Conservation (phyloP, 805 yeast species). For the Pichia phayaonensis region DNA sequence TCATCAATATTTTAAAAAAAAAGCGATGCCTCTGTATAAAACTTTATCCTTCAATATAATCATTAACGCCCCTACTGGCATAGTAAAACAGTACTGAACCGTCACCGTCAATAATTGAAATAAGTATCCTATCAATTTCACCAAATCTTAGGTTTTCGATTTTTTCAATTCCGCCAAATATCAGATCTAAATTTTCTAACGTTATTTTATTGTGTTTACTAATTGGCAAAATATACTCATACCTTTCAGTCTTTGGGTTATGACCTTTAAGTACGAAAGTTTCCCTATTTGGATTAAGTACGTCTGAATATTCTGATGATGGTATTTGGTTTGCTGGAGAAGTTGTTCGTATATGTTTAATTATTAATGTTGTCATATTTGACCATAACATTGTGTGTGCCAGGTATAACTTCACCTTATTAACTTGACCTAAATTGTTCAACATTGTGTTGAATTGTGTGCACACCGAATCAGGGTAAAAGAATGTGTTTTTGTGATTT, state of each 20-base stretch:
- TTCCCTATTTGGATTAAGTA: background rate
- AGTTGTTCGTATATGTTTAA: background rate
- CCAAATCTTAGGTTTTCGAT: slow-evolving; percentile 13
- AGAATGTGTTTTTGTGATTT: background rate
- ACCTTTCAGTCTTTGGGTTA: slow-evolving; percentile 5
- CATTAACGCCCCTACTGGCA: slow-evolving; percentile 56
- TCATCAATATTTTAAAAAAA: background rate
- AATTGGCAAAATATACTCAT: slow-evolving; percentile 33
- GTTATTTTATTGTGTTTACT: slow-evolving; percentile 25
- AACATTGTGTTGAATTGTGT: background rate
- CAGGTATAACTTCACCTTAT: slow-evolving; percentile 36
- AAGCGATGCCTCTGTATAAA: background rate
- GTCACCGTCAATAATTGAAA: slow-evolving; percentile 55
- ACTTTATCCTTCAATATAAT: background rate
- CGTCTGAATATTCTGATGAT: background rate
- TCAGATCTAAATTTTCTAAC: slow-evolving; percentile 31
- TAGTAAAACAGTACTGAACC: slow-evolving; percentile 67
- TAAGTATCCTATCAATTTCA: slow-evolving; percentile 36
- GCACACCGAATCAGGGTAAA: background rate
- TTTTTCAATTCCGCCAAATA: slow-evolving; percentile 30
- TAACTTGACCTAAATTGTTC: slow-evolving; percentile 16
- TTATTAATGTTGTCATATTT: slow-evolving; percentile 6
- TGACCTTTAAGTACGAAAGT: slow-evolving; percentile 6
- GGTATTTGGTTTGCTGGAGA: background rate
- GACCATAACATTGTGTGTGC: slow-evolving; percentile 40